Evolutionary conservation across 306 rosid species (phyloP).

Genomic region (Dryas octopetala): DNA sequence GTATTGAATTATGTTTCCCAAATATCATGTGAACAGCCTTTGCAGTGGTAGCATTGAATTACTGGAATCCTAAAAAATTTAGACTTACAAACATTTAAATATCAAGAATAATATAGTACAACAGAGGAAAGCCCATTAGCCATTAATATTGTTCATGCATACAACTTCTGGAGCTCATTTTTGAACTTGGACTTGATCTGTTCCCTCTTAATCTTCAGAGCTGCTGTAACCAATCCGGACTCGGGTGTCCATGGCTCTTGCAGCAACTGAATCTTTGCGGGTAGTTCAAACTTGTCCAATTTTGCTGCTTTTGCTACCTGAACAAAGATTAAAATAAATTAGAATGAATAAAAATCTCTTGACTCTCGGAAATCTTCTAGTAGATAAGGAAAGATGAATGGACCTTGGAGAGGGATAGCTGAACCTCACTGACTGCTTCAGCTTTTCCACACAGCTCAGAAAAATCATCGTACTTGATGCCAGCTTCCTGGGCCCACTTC

Average conservation of each 20-base stretch:
- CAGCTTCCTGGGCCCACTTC: conserved; percentile 81
- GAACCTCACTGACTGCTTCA: conserved; percentile 69
- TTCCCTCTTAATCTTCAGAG: conserved; percentile 88
- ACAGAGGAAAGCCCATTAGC: background rate
- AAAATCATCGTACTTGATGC: conserved; percentile 49
- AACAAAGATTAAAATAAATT: background rate
- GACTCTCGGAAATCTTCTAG: background rate
- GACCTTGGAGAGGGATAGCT: conserved; percentile 76
- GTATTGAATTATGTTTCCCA: background rate
- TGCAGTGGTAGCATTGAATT: background rate
- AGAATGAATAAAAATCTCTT: background rate
- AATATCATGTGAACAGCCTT: background rate
- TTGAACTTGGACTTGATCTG: conserved; percentile 73
- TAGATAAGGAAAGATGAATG: conserved; percentile 16
- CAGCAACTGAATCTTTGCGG: conserved; percentile 67
- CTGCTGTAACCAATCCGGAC: conserved; percentile 91
- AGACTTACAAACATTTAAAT: background rate
- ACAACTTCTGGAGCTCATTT: conserved; percentile 61
- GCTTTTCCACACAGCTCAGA: conserved; percentile 70
- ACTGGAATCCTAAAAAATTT: background rate
- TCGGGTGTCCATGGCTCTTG: conserved; percentile 89
- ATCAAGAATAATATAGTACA: background rate
- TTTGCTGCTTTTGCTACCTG: conserved; percentile 72
- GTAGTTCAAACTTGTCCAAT: conserved; percentile 72
- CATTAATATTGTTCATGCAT: conserved; percentile 43